Base-by-base conservation (phyloP, 2,329 filamentous ascomycete species). In the Colletotrichum spaethianum region DNA sequence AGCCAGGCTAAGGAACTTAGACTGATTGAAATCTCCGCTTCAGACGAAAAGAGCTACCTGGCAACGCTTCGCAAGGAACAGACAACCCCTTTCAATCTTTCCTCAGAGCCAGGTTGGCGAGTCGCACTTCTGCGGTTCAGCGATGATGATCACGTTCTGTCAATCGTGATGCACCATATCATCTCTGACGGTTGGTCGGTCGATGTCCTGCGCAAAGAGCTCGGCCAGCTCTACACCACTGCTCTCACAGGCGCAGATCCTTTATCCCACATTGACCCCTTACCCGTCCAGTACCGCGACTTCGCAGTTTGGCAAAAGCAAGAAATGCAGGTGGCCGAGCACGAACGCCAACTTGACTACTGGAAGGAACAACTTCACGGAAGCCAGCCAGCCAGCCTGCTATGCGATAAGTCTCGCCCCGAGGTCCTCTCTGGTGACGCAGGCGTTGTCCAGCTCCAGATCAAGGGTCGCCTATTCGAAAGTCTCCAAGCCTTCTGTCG, bases 161-260 rank as follows among this genome's bases (percentile, higher is more conserved):
- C 76, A 0, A 77, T 79, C 9, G 73, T 77, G 2, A 77, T 79
- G 75, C 78, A 79, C 46, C 78, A 79, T 18, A 79, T 78, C 26
- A 71, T 79, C 8, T 76, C 77, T 0, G 78, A 79, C 44, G 78
- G 78, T 0, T 79, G 78, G 78, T 79, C 78, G 2, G 61, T 79
- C 3, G 76, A 79, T 18, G 69, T 77, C 26, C 38, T 79, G 0
- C 64, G 68, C 1, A 61, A 46, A 1, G 78, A 79, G 23, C 72
- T 79, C 7, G 69, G 42, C 1, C 12, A 33, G 4, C 73, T 78
- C 36, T 79, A 78, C 38, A 59, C 70, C 0, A 67, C 70, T 38
- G 75, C 74, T 1, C 14, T 74, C 18, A 44, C 50, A 26, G 63
- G 33, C 1, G 28, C 68, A 8, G 73, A 77, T 36, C 75, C 73